Base-by-base conservation (phyloP, 371 early-diverging fungal species). In the Gilbertella persicaria region DNA sequence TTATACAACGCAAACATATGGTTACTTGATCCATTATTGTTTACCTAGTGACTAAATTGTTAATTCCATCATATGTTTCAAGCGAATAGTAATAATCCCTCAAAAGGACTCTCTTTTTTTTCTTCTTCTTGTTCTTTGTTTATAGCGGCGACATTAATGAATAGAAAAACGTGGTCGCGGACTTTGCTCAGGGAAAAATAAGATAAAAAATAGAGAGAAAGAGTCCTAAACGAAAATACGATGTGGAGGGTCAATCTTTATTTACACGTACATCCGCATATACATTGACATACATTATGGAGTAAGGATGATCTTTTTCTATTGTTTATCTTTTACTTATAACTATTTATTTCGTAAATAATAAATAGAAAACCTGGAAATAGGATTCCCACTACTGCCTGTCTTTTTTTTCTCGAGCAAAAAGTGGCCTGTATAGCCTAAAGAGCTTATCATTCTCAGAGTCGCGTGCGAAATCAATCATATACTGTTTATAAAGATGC, bases 81-180 rank as follows among this genome's bases (percentile, higher is more conserved):
- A 9, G 28, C 48, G 30, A 46, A 30, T 46, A 33, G 20, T 8
- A 52, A 44, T 43, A 52, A 52, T 52, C 44, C 52, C 52, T 51
- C 52, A 51, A 30, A 10, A 13, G 9, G 30, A 24, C 30, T 28
- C 43, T 29, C 36, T 36, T 29, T 53, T 36, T 53, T 44, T 35
- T 43, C 44, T 37, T 53, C 36, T 42, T 53, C 24, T 20, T 53
- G 26, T 53, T 53, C 36, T 43, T 43, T 44, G 44, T 50, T 57
- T 57, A 21, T 36, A 45, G 42, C 57, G 57, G 44, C 50, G 57
- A 37, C 17, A 16, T 12, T 50, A 50, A 21, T 25, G 21, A 42
- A 12, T 36, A 36, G 26, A 44, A 57, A 50, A 57, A 57, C 57
- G 57, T 57, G 57, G 57, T 57, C 50, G 50, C 50, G 57, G 50